Evolutionary conservation across 2,329 filamentous ascomycete genomes (phyloP).

Genomic region (Aspergillus sp.): DNA sequence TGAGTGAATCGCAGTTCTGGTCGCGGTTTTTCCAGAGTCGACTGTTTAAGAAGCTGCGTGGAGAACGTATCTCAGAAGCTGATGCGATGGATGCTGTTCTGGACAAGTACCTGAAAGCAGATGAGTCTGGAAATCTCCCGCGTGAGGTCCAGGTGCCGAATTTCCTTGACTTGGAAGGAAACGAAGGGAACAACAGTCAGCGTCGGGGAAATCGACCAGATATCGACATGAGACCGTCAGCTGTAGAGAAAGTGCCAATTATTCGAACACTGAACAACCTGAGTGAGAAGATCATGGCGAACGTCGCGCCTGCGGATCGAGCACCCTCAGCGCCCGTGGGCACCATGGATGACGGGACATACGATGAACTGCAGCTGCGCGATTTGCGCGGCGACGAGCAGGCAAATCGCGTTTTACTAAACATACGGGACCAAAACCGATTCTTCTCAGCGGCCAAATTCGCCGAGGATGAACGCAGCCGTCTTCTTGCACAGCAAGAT

Average conservation of each 20-base stretch:
- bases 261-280: conserved; percentile 85
- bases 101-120: conserved; percentile 78
- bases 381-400: conserved; percentile 75
- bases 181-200: conserved; percentile 91
- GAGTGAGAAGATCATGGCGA: conserved; percentile 89
- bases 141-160: conserved; percentile 70
- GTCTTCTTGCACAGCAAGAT: conserved; percentile 67
- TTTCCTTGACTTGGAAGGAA: conserved; percentile 88
- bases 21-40: conserved; percentile 89
- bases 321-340: conserved; percentile 65
- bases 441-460: conserved; percentile 68
- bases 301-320: conserved; percentile 76
- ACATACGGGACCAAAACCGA: conserved; percentile 80
- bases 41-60: conserved; percentile 85
- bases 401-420: conserved; percentile 77
- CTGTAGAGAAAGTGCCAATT: conserved; percentile 77
- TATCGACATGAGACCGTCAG: conserved; percentile 78
- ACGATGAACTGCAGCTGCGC: conserved; percentile 70
- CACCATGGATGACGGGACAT: conserved; percentile 67
- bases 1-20: conserved; percentile 84
- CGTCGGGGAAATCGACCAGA: conserved; percentile 85
- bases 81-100: conserved; percentile 77
- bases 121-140: conserved; percentile 56
- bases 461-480: conserved; percentile 47
- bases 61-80: conserved; percentile 77